These are phyloP conservation scores for Vicia faba DNA, from an alignment of 306 rosid genomes.

Conservation along the genomic window DNA sequence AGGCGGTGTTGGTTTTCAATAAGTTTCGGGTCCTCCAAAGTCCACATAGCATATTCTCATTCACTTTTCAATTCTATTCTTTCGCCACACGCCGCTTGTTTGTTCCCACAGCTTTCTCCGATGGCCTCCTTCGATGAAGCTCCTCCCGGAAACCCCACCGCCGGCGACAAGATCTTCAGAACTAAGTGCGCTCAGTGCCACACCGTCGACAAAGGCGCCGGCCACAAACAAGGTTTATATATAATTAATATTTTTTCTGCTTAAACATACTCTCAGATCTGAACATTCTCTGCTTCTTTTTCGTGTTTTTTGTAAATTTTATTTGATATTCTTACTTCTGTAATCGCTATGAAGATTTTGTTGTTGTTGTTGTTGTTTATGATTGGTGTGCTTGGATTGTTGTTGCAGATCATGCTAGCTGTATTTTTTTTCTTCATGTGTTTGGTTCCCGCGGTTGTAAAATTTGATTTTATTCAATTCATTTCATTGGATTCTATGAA, in stretches of 20 bases:
- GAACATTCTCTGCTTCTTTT: not conserved
- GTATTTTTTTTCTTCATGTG: too few species aligned
- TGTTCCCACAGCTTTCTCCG: not conserved
- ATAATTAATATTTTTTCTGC: not conserved
- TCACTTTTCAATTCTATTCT: too few species aligned
- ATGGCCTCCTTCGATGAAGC: constrained; percentile 86
- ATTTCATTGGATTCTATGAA: too few species aligned
- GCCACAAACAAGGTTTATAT: constrained; percentile 82
- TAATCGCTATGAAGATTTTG: not conserved
- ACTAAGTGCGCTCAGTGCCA: constrained; percentile 97
- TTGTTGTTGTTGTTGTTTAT: not conserved
- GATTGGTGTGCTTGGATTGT: too few species aligned
- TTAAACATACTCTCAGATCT: constrained; percentile 39
- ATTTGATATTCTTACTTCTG: not conserved
- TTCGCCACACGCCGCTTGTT: not conserved
- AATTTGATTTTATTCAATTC: too few species aligned
- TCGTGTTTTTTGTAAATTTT: not conserved
- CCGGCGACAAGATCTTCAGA: constrained; percentile 83
- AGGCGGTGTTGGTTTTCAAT: not conserved
- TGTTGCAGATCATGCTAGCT: not conserved
- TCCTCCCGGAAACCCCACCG: constrained; percentile 66
- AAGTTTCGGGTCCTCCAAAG: not conserved
- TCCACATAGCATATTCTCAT: not conserved
- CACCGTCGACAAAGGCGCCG: constrained; percentile 81
- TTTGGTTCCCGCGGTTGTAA: too few species aligned